Percentiles rank a stretch among this genome's conserved stretches.
phyloP scores from a whole-genome alignment of 768 basidiomycete species.

The Pholiota microspora region DNA sequence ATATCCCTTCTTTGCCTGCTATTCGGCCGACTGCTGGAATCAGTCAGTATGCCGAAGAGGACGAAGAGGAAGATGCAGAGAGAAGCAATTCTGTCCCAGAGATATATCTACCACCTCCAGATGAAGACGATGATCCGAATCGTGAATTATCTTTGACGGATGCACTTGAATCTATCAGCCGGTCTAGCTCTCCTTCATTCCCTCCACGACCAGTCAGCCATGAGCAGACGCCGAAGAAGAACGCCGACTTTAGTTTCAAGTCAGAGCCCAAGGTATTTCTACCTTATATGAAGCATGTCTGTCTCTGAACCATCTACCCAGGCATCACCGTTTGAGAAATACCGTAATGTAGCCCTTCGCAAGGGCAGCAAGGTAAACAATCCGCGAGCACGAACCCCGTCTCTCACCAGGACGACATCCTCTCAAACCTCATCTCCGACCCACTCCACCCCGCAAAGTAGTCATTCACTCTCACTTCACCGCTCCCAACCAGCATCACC shows the following conservation, averaged over 20 bases:
- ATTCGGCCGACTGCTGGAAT: conserved; percentile 29
- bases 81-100: conserved; percentile 51
- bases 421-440: conserved; percentile 58
- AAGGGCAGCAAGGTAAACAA: conserved; percentile 35
- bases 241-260: conserved; percentile 56
- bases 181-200: conserved; percentile 50
- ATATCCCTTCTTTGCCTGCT: conserved; percentile 55
- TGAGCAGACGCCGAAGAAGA: conserved; percentile 48
- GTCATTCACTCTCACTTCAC: conserved; percentile 39
- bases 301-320: conserved; percentile 22
- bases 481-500: conserved; percentile 45
- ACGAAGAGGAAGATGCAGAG: conserved; percentile 34
- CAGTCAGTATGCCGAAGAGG: conserved; percentile 34
- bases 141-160: conserved; percentile 52
- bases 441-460: conserved; percentile 64
- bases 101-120: conserved; percentile 48
- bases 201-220: conserved; percentile 30
- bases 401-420: conserved; percentile 59
- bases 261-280: conserved; percentile 57
- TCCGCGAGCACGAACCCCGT: conserved; percentile 59
- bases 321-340: conserved; percentile 62
- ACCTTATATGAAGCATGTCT: neutral
- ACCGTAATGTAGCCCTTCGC: conserved; percentile 60
- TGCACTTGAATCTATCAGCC: conserved; percentile 55
- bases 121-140: conserved; percentile 38